Percentiles rank a stretch among this genome's conserved stretches.
Conservation (phyloP, 2,329 filamentous ascomycete genomes). For the Rutstroemia sydowiana region DNA sequence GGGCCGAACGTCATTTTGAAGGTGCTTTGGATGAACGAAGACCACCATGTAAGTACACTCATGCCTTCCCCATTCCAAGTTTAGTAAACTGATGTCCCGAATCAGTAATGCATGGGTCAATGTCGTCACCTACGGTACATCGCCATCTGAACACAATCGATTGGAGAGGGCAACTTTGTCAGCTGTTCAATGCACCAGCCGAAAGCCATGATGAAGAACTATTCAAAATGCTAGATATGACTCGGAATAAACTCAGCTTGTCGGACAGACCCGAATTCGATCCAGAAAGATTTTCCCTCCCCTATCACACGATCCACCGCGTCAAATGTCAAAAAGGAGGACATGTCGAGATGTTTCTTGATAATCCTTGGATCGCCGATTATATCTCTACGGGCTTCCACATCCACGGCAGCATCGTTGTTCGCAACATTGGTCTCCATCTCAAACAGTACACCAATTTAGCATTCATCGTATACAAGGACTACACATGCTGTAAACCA, state of each 20-base stretch:
- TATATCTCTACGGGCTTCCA: background rate
- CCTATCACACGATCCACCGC: slow-evolving; percentile 9
- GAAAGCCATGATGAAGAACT: slow-evolving; percentile 8
- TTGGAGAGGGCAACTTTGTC: slow-evolving; percentile 8
- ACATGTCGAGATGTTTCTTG: slow-evolving; percentile 3
- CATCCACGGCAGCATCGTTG: slow-evolving; percentile 5
- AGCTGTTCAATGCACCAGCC: slow-evolving; percentile 5
- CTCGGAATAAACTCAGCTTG: background rate
- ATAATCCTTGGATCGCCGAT: slow-evolving; percentile 2
- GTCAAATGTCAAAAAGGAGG: slow-evolving; percentile 1
- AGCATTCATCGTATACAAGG: slow-evolving; percentile 7
- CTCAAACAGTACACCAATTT: background rate
- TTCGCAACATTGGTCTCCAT: slow-evolving; percentile 5
- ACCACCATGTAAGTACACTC: slow-evolving; percentile 1
- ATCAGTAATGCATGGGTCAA: slow-evolving; percentile 2
- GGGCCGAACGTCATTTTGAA: slow-evolving; percentile 7
- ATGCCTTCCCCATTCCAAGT: background rate
- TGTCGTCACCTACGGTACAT: slow-evolving; percentile 4
- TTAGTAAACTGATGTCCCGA: background rate
- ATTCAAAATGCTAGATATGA: slow-evolving; percentile 7
- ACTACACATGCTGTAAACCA: slow-evolving; percentile 3
- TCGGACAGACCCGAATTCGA: background rate
- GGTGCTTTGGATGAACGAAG: background rate
- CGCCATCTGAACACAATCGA: slow-evolving; percentile 1
- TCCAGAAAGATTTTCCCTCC: background rate